Conservation (phyloP, 768 basidiomycete species). For the Auriculariales sp. region DNA sequence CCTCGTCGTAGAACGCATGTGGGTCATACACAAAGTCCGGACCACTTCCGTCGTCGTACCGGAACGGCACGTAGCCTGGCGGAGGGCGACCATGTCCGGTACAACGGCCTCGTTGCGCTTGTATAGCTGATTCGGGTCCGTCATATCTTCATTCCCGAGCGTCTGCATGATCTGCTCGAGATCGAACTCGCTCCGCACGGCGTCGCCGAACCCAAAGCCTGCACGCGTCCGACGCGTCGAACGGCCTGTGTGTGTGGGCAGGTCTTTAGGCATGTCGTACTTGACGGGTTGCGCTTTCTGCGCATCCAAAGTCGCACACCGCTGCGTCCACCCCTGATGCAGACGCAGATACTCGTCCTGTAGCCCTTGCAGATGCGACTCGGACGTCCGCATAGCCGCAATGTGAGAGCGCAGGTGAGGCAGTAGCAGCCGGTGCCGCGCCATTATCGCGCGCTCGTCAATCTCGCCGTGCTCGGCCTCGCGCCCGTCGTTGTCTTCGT, state of each 20-base stretch:
- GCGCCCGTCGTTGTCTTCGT: neutral
- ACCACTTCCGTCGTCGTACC: slow-evolving; percentile 82
- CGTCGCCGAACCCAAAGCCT: slow-evolving; percentile 46
- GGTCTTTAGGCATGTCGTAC: slow-evolving; percentile 21
- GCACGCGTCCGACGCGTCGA: slow-evolving; percentile 65
- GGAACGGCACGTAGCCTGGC: slow-evolving; percentile 42
- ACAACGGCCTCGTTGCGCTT: slow-evolving; percentile 71
- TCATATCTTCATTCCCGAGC: slow-evolving; percentile 79
- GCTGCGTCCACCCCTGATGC: slow-evolving; percentile 58
- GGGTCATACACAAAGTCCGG: slow-evolving; percentile 64
- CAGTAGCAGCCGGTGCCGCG: neutral
- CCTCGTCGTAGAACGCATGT: slow-evolving; percentile 51
- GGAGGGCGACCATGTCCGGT: slow-evolving; percentile 79
- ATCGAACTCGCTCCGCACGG: slow-evolving; percentile 87
- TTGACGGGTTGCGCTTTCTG: slow-evolving; percentile 25
- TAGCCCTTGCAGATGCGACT: too few relatives aligned
- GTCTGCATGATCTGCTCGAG: slow-evolving; percentile 97
- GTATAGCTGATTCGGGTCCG: slow-evolving; percentile 84
- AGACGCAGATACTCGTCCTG: slow-evolving; percentile 51
- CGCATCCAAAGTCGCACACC: slow-evolving; percentile 57
- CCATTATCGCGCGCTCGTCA: neutral
- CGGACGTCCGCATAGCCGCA: too few relatives aligned
- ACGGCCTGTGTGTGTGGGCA: slow-evolving; percentile 22
- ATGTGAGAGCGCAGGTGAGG: neutral
- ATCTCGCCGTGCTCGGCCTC: neutral